Conservation (phyloP, 1,139 yeast genomes). For the Magnusiomyces sp. region DNA sequence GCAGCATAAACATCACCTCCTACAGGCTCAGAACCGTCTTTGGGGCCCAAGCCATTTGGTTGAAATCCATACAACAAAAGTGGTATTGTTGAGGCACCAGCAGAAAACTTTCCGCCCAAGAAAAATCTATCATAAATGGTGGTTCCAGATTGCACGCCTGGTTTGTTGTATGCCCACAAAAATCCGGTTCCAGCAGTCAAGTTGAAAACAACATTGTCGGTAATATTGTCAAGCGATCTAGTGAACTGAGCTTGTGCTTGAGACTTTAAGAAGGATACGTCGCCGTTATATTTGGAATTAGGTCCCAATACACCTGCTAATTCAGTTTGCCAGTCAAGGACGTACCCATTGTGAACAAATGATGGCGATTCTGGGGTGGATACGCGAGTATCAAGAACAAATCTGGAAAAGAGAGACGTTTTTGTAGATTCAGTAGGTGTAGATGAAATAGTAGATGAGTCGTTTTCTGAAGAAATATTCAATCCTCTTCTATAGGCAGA, state of each 20-base stretch:
- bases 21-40: constrained; percentile 41
- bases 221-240: constrained; percentile 18
- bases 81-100: constrained; percentile 6
- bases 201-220: constrained; percentile 18
- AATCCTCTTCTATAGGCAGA: constrained; percentile 22
- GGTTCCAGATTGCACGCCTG: constrained; percentile 6
- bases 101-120: constrained; percentile 47
- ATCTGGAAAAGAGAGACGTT: constrained; percentile 45
- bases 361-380: constrained; percentile 35
- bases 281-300: constrained; percentile 7
- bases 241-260: constrained; percentile 8
- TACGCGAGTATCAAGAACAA: constrained; percentile 46
- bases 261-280: constrained; percentile 10
- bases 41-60: constrained; percentile 70
- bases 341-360: constrained; percentile 48
- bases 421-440: constrained; percentile 57
- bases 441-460: constrained; percentile 20
- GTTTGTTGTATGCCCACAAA: constrained; percentile 14
- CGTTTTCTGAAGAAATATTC: constrained; percentile 18
- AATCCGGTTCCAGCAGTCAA: constrained; percentile 18
- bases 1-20: constrained; percentile 49
- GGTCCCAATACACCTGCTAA: constrained; percentile 37
- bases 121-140: constrained; percentile 37
- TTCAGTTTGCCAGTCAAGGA: constrained; percentile 46
- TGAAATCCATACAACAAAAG: constrained; percentile 47